Evolutionary conservation across 768 basidiomycete genomes (phyloP).

Genomic region (Kwoniella sp.): DNA sequence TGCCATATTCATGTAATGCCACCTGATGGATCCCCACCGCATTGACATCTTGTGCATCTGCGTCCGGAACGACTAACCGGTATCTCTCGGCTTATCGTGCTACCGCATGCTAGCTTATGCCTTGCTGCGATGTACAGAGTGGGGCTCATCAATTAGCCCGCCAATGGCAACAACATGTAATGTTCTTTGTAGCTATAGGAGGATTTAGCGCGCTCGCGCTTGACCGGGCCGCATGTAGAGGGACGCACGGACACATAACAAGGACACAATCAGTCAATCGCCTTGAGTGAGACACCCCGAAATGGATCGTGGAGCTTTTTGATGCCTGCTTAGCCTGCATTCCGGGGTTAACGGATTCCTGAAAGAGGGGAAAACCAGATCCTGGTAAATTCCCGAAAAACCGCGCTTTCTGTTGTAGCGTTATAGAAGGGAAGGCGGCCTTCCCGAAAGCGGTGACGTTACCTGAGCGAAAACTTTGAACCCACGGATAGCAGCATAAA

Average conservation of each 20-base stretch:
- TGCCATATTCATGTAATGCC: too few species aligned
- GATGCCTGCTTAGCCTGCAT: background rate
- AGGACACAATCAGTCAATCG: background rate
- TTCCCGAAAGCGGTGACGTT: slow-evolving; percentile 3
- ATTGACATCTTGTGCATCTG: too few species aligned
- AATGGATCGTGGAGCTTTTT: background rate
- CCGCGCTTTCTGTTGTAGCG: background rate
- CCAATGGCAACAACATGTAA: background rate
- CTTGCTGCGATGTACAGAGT: background rate
- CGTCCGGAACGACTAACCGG: background rate
- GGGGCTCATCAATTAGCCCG: background rate
- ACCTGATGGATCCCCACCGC: too few species aligned
- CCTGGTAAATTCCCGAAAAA: background rate
- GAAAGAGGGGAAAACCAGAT: background rate
- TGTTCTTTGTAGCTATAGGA: background rate
- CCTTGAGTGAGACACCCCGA: background rate
- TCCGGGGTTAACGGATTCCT: slow-evolving; percentile 1
- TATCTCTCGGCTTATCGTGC: background rate
- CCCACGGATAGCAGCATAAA: background rate
- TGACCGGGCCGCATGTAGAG: background rate
- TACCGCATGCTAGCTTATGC: background rate
- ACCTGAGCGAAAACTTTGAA: background rate
- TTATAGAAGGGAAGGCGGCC: background rate
- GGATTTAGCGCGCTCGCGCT: background rate
- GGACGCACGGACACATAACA: background rate